Conservation (phyloP, 305 asterid genomes). For the Fraxinus latifolia region DNA sequence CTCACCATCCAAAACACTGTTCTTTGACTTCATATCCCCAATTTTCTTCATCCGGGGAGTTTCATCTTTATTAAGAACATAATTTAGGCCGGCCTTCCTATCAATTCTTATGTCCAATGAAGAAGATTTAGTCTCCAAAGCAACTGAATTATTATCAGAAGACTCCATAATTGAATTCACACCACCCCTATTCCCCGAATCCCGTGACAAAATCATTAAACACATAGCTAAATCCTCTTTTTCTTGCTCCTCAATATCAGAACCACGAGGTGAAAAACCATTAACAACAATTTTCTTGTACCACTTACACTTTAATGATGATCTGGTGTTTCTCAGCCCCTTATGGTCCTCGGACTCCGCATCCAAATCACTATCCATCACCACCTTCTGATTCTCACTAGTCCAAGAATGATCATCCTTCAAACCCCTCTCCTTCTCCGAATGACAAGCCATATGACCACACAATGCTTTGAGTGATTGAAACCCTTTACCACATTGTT, state of each 20-base stretch:
- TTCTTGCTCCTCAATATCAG: constrained; percentile 57
- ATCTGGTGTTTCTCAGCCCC: constrained; percentile 24
- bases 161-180: constrained; percentile 51
- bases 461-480: too few relatives aligned
- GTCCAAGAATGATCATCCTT: too few relatives aligned
- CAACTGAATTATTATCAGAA: constrained; percentile 56
- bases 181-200: constrained; percentile 38
- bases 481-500: constrained; percentile 43
- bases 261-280: constrained; percentile 44
- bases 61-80: constrained; percentile 8
- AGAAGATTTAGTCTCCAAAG: constrained; percentile 52
- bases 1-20: constrained; percentile 26
- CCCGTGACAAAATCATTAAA: constrained; percentile 67
- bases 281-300: constrained; percentile 29
- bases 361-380: constrained; percentile 47
- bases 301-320: constrained; percentile 36
- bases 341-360: constrained; percentile 23
- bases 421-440: too few relatives aligned
- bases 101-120: constrained; percentile 41
- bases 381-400: neutral
- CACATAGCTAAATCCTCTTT: constrained; percentile 66
- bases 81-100: constrained; percentile 23
- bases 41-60: constrained; percentile 15
- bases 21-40: constrained; percentile 29
- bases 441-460: constrained; percentile 59